Base-by-base conservation (phyloP, 129 eudicot genomes). In the Silybum marianum region DNA sequence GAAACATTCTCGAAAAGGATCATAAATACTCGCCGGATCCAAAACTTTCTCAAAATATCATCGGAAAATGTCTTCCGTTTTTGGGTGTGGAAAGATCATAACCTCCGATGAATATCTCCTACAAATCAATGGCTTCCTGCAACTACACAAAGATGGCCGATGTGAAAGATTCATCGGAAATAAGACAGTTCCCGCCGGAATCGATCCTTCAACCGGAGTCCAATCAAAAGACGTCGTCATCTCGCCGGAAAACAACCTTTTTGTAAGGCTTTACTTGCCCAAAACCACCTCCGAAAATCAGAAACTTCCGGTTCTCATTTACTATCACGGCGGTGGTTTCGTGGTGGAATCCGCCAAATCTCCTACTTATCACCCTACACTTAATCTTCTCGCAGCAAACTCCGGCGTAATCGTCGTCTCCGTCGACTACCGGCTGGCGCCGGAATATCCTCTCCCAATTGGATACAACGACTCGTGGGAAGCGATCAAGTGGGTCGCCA, bases 391-490 rank as follows among this genome's bases (percentile, higher is more conserved):
- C 3, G 68, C 66, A 6, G 63, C 86, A 1, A 71, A 82, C 1
- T 75, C 87, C 8, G 67, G 72, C 32, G 74, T 73, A 14, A 26
- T 84, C 22, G 78, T 54, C 42, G 73, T 89, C 21, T 87, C 93
- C 25, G 87, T 87, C n/a, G 75, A 89, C 11, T 89, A 89, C 80
- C 78, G 93, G 44, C 67, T 84, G 11, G 88, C 88, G 11, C 97
- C 97, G 9, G 91, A 90, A 62, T 60, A 88, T 42, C 90, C 83
- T 32, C 36, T 90, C 6, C 94, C 94, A 0, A 30, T 62, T 0
- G 89, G 87, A 9, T 92, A 90, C 36, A 88, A 90, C 23, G 94
- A 92, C 71, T 83, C 94, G 0, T 92, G 97, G 94, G 86, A 78
- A 30, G 94, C 84, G 2, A 74, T 90, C 71, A 88, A 88, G 32